A percentile compares a stretch with the other conserved stretches of the same genome.
These are phyloP conservation scores for Fusarium sp. DNA, from an alignment of 2,329 filamentous ascomycete genomes.

Conservation along the genomic window DNA sequence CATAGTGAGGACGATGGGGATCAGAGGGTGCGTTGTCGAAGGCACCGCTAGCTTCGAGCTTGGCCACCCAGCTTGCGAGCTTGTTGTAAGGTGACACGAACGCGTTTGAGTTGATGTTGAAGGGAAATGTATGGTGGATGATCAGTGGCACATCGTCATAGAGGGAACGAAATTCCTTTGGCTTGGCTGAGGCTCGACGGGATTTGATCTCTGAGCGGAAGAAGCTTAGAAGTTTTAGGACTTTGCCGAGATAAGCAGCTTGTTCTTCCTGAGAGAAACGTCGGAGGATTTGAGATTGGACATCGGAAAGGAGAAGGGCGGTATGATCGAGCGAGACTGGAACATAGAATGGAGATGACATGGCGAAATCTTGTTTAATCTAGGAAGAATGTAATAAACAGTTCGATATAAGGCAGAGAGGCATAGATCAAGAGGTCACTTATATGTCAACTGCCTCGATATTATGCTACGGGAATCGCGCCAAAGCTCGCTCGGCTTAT, in stretches of 20 bases:
- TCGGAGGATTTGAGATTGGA: neutral
- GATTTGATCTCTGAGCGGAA: neutral
- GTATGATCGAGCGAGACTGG: neutral
- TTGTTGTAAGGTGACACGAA: neutral
- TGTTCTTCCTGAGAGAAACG: neutral
- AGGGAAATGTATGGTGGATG: neutral
- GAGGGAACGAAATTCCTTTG: neutral
- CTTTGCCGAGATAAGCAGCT: neutral
- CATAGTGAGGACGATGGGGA: neutral
- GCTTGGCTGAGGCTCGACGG: neutral
- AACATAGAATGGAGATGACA: neutral
- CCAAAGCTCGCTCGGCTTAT: neutral
- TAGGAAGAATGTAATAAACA: accelerated
- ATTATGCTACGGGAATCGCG: accelerated
- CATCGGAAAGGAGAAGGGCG: neutral
- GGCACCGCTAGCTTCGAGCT: neutral
- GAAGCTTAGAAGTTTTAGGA: neutral
- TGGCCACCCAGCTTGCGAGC: neutral
- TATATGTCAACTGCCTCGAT: neutral
- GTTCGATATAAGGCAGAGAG: accelerated
- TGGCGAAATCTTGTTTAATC: neutral
- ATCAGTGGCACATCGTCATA: neutral
- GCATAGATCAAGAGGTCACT: neutral
- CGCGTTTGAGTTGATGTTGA: neutral
- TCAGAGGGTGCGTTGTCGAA: neutral